phyloP scores from a whole-genome alignment of 1,139 yeast species.

The Debaryomyces fabryi region DNA sequence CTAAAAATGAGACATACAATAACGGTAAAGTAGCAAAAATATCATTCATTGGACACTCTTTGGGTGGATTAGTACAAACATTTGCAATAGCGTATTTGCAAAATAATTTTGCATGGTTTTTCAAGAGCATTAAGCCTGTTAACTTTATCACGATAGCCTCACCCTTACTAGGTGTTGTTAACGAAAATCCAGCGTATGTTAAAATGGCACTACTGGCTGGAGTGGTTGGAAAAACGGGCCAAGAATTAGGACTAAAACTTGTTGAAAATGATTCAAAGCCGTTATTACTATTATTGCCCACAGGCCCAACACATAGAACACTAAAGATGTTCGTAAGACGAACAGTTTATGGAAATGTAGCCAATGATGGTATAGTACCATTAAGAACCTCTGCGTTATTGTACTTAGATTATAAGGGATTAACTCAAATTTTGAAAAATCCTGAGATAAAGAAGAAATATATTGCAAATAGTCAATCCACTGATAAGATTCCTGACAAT shows the following conservation, averaged over 20 bases:
- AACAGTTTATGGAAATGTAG: slow-evolving; percentile 75
- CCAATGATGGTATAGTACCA: slow-evolving; percentile 95
- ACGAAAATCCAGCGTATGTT: slow-evolving; percentile 87
- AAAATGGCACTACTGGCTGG: slow-evolving; percentile 87
- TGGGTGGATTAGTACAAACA: slow-evolving; percentile 90
- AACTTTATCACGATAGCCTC: slow-evolving; percentile 85
- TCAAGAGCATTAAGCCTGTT: slow-evolving; percentile 66
- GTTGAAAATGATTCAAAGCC: slow-evolving; percentile 54
- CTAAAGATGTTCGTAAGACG: slow-evolving; percentile 66
- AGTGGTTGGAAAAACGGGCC: slow-evolving; percentile 90
- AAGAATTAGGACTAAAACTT: slow-evolving; percentile 72
- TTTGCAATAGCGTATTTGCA: slow-evolving; percentile 81
- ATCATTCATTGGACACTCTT: slow-evolving; percentile 88
- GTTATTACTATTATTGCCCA: slow-evolving; percentile 69
- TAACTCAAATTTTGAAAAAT: slow-evolving; percentile 45
- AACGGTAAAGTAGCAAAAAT: slow-evolving; percentile 54
- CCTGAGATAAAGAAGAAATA: slow-evolving; percentile 12
- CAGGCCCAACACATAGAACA: slow-evolving; percentile 76
- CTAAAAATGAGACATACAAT: slow-evolving; percentile 34
- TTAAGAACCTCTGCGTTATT: slow-evolving; percentile 81
- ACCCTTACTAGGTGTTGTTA: slow-evolving; percentile 81
- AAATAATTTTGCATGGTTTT: slow-evolving; percentile 72
- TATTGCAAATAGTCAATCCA: slow-evolving; percentile 11
- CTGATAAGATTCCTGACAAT: slow-evolving; percentile 23
- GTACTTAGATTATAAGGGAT: slow-evolving; percentile 59